These are phyloP conservation scores for Trichoderma asperellum DNA, from an alignment of 2,329 filamentous ascomycete species.

Conservation along the genomic window DNA sequence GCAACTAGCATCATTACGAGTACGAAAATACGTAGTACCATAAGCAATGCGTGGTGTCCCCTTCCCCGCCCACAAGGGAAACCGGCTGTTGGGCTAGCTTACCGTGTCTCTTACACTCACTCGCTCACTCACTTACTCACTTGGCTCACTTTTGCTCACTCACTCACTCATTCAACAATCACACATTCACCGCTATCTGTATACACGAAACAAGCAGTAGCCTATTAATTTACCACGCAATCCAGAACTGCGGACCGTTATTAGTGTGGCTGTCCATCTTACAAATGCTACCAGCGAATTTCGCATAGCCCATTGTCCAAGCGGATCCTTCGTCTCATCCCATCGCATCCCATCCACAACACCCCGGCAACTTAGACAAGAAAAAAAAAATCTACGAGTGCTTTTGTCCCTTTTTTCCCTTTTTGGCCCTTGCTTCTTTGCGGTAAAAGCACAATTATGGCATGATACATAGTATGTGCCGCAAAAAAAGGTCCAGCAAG, in stretches of 20 bases:
- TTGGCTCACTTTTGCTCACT: too few relatives aligned
- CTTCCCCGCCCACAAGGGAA: background rate
- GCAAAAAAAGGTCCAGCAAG: background rate
- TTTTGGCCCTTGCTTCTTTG: background rate
- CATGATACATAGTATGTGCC: background rate
- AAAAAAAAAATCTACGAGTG: background rate
- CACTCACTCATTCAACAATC: too few relatives aligned
- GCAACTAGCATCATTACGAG: background rate
- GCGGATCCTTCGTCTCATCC: background rate
- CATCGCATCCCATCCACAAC: background rate
- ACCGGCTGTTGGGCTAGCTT: background rate
- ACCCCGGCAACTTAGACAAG: background rate
- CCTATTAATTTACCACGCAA: background rate
- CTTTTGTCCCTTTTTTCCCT: too few relatives aligned
- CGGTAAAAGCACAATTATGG: too few relatives aligned
- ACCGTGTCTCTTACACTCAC: background rate
- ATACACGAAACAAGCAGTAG: too few relatives aligned
- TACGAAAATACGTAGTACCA: background rate
- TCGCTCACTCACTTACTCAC: too few relatives aligned
- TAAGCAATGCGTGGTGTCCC: background rate
- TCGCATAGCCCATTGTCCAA: background rate
- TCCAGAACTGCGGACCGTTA: background rate
- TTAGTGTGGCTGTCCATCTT: background rate
- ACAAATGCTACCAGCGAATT: background rate
- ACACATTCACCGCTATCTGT: too few relatives aligned